phyloP scores from a whole-genome alignment of 1,284 basidiomycete genomes.

The Cryptococcus sp. region DNA sequence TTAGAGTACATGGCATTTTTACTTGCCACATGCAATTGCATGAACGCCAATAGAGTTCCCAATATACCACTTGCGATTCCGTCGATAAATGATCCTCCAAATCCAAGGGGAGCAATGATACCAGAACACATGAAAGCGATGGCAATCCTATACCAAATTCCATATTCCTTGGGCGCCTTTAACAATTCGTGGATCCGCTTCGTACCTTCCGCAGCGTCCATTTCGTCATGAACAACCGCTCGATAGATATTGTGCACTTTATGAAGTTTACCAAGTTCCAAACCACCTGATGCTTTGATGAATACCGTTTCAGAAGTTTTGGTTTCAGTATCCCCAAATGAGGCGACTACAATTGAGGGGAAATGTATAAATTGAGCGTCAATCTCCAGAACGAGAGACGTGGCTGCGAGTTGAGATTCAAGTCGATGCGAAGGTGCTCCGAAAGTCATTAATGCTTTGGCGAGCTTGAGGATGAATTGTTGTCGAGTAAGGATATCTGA shows the following conservation, averaged over 20 bases:
- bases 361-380: constrained; percentile 74
- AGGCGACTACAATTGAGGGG: constrained; percentile 74
- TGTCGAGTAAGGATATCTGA: constrained; percentile 63
- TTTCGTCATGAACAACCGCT: constrained; percentile 69
- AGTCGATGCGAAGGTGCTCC: constrained; percentile 83
- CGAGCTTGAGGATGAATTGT: constrained; percentile 72
- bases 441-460: constrained; percentile 72
- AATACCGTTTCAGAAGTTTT: constrained; percentile 67
- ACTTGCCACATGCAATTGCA: constrained; percentile 69
- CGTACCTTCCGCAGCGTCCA: constrained; percentile 62
- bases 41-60: constrained; percentile 65
- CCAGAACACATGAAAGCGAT: constrained; percentile 69
- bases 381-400: constrained; percentile 74
- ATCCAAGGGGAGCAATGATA: constrained; percentile 72
- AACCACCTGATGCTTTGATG: constrained; percentile 63
- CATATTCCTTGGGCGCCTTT: constrained; percentile 60
- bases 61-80: constrained; percentile 72
- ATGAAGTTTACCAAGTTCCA: constrained; percentile 68
- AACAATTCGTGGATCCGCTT: constrained; percentile 60
- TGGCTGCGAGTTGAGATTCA: constrained; percentile 72
- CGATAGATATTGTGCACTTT: constrained; percentile 70
- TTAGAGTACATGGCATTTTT: constrained; percentile 80
- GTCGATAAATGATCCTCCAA: constrained; percentile 75
- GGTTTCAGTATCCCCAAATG: constrained; percentile 72
- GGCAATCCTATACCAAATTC: constrained; percentile 59